Conservation (phyloP, 148 eudicot species). For the Tetragonia tetragonoides region DNA sequence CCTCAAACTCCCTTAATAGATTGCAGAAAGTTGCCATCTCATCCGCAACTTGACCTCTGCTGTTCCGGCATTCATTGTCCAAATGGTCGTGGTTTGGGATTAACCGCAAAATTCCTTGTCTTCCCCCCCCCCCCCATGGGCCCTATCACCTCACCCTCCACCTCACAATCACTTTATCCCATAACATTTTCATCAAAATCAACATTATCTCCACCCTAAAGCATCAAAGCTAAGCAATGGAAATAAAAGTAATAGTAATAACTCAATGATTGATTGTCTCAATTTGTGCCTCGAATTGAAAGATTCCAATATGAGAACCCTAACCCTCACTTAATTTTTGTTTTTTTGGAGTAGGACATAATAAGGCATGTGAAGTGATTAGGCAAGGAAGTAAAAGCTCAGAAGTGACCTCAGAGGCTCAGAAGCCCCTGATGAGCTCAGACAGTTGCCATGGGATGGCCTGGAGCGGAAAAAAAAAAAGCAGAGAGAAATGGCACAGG, state of each 20-base stretch:
- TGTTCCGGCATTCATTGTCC: too few species aligned
- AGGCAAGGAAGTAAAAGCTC: background rate
- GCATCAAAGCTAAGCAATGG: too few species aligned
- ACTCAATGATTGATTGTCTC: too few species aligned
- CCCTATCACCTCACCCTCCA: background rate
- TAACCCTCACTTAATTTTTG: background rate
- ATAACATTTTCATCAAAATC: background rate
- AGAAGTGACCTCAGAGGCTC: background rate
- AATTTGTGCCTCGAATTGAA: background rate
- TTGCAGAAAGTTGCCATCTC: background rate
- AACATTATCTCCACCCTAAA: background rate
- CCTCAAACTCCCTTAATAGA: background rate
- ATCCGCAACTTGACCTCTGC: too few species aligned
- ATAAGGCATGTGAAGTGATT: background rate
- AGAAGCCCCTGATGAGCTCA: background rate
- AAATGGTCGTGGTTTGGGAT: too few species aligned
- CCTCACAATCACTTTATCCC: background rate
- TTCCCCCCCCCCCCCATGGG: too few species aligned
- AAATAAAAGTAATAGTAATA: too few species aligned
- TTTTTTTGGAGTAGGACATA: background rate
- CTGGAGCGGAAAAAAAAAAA: too few species aligned
- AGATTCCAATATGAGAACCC: background rate
- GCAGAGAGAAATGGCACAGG: background rate
- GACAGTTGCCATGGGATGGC: too few species aligned
- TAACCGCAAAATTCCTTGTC: too few species aligned